Evolutionary conservation across 805 yeast species (phyloP), one percentile per base, ranked within the genome.

Genomic region (Ogataea salicorniae): DNA sequence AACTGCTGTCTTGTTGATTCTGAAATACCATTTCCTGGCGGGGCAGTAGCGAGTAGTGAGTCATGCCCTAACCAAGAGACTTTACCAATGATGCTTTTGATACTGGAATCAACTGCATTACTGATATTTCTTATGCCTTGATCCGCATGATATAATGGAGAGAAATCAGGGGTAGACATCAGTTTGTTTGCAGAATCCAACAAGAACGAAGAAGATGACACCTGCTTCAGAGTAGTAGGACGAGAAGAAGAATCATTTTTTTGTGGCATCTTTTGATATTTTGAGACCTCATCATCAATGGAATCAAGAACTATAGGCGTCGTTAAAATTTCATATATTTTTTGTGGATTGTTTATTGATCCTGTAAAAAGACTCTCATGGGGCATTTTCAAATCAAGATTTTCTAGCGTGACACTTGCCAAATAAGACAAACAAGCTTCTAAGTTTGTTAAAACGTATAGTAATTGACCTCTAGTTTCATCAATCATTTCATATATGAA

Each of bases 391-490:
- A 67, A 47, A 29, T 57, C 56, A 34, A 67, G 49, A 49, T 68
- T 64, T n/a, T 58, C 63, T 8, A 61, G 33, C 0, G 66, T 65
- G 5, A 65, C 70, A 40, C 65, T 63, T 3, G 63, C 54, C 18
- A 68, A 43, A 43, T 67, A 68, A 6, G 69, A 60, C 14, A 68
- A 46, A 33, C 68, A 58, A 5, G 72, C 72, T 49, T 68, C 71
- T 43, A 66, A 58, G 44, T 68, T 68, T 1, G 72, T 67, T 39
- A 64, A 50, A 16, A 66, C 67, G 44, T 68, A 68, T 16, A 67
- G 47, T 34, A 68, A 46, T 41, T 63, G 63, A 5, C 71, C 70
- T 22, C 47, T 58, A 40, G 64, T 68, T n/a, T 56, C 57, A 43
- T 61, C 60, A 34, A 48, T 44, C 13, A 54, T 52, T 22, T 58